These are phyloP conservation scores for Apiospora rasikravindrae DNA, from an alignment of 2,329 filamentous ascomycete genomes.

Conservation along the genomic window DNA sequence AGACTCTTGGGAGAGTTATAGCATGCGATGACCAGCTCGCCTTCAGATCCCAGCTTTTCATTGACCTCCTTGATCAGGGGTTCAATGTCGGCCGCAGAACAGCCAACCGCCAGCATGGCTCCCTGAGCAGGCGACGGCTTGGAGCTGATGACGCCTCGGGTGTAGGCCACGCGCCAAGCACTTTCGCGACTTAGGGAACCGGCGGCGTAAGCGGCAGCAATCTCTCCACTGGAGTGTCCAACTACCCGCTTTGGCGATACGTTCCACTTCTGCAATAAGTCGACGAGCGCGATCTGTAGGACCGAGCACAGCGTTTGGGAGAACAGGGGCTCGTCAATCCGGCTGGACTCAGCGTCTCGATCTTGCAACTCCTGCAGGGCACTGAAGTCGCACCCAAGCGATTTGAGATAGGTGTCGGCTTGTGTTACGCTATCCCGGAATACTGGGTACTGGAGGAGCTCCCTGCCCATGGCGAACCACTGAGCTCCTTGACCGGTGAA, in stretches of 20 bases:
- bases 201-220: conserved; percentile 44
- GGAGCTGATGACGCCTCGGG: conserved; percentile 35
- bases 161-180: conserved; percentile 38
- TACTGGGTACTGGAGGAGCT: conserved; percentile 32
- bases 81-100: background rate
- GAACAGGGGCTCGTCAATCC: conserved; percentile 37
- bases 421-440: conserved; percentile 37
- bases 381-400: conserved; percentile 33
- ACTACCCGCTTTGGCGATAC: conserved; percentile 42
- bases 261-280: conserved; percentile 38
- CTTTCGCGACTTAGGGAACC: conserved; percentile 40
- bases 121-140: conserved; percentile 31
- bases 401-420: conserved; percentile 32
- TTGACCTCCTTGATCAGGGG: conserved; percentile 8
- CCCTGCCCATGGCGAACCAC: conserved; percentile 46
- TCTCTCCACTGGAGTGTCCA: conserved; percentile 49
- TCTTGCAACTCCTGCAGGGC: conserved; percentile 25
- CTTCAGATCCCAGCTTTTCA: conserved; percentile 30
- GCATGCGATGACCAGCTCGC: conserved; percentile 36
- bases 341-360: conserved; percentile 32
- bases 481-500: conserved; percentile 52
- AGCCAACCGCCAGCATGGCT: conserved; percentile 36
- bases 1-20: conserved; percentile 37
- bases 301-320: conserved; percentile 42
- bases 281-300: conserved; percentile 41